Conservation (phyloP, 1,284 basidiomycete species). For the Irpex rosettiformis region DNA sequence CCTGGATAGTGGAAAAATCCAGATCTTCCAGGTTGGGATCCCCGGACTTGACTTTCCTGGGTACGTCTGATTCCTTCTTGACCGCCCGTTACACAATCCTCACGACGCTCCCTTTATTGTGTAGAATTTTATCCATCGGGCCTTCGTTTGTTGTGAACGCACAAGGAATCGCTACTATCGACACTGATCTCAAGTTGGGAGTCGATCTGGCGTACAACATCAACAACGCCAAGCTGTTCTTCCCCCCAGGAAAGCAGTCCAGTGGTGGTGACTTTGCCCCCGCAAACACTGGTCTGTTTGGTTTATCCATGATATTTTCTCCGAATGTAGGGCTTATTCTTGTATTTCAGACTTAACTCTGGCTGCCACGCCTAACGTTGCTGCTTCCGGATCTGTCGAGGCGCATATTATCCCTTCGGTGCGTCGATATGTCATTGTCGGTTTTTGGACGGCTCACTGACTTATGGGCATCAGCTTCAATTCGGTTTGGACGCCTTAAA, state of each 20-base stretch:
- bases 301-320: background rate
- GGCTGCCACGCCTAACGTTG: constrained; percentile 36
- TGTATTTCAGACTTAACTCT: constrained; percentile 35
- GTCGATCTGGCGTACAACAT: constrained; percentile 35
- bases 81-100: background rate
- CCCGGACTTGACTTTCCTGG: constrained; percentile 40
- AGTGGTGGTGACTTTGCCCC: constrained; percentile 21
- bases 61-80: constrained; percentile 20
- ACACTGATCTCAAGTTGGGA: constrained; percentile 33
- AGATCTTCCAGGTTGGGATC: constrained; percentile 34
- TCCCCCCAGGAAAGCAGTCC: constrained; percentile 33
- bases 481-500: constrained; percentile 37
- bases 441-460: background rate
- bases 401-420: constrained; percentile 48
- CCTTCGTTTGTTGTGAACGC: constrained; percentile 32
- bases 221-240: constrained; percentile 37
- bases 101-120: background rate
- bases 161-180: constrained; percentile 27
- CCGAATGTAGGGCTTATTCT: constrained; percentile 7
- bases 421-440: constrained; percentile 1
- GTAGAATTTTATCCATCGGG: constrained; percentile 32
- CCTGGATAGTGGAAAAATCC: constrained; percentile 32
- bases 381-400: constrained; percentile 36
- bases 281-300: constrained; percentile 34
- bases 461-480: constrained; percentile 1